These are phyloP conservation scores for Larix kaempferi DNA, from an alignment of 75 land plant species.

Conservation along the genomic window DNA sequence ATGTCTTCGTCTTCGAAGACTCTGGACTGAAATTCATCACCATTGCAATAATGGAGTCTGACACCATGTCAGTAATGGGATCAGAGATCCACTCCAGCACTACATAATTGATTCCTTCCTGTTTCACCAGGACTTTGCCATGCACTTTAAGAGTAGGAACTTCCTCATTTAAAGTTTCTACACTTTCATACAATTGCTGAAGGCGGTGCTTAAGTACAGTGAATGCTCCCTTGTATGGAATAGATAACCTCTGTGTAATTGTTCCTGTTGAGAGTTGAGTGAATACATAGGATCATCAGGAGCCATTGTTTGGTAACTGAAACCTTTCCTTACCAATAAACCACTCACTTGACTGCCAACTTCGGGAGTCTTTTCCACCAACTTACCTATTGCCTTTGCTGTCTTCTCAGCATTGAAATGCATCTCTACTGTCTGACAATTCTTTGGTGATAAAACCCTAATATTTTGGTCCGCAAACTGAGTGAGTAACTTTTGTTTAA, in stretches of 20 bases:
- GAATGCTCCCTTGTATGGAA: conserved; percentile 88
- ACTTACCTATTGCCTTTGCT: conserved; percentile 88
- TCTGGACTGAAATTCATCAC: conserved; percentile 78
- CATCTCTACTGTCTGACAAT: conserved; percentile 97
- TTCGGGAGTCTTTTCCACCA: conserved; percentile 86
- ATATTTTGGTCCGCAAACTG: conserved; percentile 87
- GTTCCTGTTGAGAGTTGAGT: conserved; percentile 91
- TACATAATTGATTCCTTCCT: conserved; percentile 72
- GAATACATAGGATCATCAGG: conserved; percentile 94
- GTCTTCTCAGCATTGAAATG: conserved; percentile 90
- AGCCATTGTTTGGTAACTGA: conserved; percentile 96
- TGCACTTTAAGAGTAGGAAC: conserved; percentile 71
- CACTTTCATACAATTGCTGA: conserved; percentile 89
- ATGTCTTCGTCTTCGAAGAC: conserved; percentile 37
- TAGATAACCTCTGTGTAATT: conserved; percentile 80
- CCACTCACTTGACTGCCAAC: conserved; percentile 85
- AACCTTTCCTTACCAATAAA: conserved; percentile 86
- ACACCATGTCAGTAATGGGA: conserved; percentile 96
- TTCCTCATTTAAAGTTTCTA: conserved; percentile 53
- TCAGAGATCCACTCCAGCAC: conserved; percentile 88
- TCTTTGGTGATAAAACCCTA: conserved; percentile 84
- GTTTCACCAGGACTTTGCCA: conserved; percentile 71
- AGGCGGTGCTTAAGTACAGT: conserved; percentile 71
- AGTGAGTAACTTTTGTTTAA: conserved; percentile 77
- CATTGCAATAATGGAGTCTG: conserved; percentile 92